phyloP scores from a whole-genome alignment of 306 rosid genomes.

The Potentilla sterilis region DNA sequence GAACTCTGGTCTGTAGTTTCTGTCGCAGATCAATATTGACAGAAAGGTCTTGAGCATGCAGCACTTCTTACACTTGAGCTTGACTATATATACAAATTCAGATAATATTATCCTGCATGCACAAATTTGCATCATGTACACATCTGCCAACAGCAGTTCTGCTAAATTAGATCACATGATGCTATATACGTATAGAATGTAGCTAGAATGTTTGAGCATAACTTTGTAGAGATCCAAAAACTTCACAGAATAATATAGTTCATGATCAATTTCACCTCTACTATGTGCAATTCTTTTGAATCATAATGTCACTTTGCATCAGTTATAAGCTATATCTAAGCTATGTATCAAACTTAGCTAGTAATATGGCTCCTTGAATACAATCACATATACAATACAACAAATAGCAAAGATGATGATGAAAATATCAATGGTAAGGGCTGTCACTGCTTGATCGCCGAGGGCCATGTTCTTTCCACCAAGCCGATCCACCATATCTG shows the following conservation, averaged over 20 bases:
- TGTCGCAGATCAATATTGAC: neutral
- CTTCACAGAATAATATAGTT: neutral
- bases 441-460: constrained; percentile 76
- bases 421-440: constrained; percentile 65
- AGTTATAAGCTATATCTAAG: neutral
- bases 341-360: constrained; percentile 15
- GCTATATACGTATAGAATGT: neutral
- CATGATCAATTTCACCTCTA: neutral
- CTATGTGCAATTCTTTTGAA: neutral
- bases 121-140: neutral
- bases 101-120: neutral
- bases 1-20: neutral
- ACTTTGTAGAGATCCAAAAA: neutral
- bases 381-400: constrained; percentile 49
- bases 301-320: neutral
- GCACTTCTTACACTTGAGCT: neutral
- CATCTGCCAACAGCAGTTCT: neutral
- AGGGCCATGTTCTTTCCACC: constrained; percentile 70
- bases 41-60: neutral
- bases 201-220: neutral
- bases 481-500: constrained; percentile 81
- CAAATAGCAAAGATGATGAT: constrained; percentile 60
- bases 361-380: constrained; percentile 62
- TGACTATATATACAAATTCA: neutral
- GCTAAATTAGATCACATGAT: neutral